These are phyloP conservation scores for Podospora fimiseda DNA, from an alignment of 495 filamentous ascomycete species.

Conservation along the genomic window DNA sequence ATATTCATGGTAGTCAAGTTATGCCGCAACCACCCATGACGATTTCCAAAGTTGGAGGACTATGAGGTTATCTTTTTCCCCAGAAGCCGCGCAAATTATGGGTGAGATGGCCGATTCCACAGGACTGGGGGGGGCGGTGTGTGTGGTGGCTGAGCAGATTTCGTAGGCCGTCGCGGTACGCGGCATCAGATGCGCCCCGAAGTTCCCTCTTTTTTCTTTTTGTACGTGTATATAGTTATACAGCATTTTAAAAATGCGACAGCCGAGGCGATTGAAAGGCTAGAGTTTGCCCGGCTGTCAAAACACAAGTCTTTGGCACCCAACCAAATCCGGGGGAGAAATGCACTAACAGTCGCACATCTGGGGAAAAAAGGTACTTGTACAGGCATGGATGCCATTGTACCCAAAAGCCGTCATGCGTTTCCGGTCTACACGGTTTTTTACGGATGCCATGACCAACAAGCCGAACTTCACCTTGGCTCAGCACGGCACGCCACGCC, in stretches of 20 bases:
- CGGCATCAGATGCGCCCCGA: slow-evolving; percentile 18
- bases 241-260: no score
- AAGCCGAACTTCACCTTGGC: not conserved
- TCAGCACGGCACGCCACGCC: not conserved
- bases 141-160: slow-evolving; percentile 30
- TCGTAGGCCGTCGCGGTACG: slow-evolving; percentile 4
- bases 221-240: not conserved
- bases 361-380: not conserved
- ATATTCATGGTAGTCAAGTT: not conserved
- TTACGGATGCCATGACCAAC: not conserved
- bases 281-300: not conserved
- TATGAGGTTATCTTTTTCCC: not conserved
- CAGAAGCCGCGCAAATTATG: slow-evolving; percentile 11
- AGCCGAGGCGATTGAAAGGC: no score
- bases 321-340: not conserved
- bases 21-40: no score
- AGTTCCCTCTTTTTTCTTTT: slow-evolving; percentile 4
- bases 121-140: slow-evolving; percentile 25
- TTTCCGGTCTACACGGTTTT: no score
- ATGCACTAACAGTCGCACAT: not conserved
- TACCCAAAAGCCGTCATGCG: not conserved
- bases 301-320: not conserved
- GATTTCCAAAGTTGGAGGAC: no score
- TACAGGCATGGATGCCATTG: not conserved
- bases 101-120: slow-evolving; percentile 13